Percentiles rank a stretch among this genome's conserved stretches.
Evolutionary conservation across 1,284 basidiomycete genomes (phyloP).

Genomic region (Cryptococcus maquisensis): DNA sequence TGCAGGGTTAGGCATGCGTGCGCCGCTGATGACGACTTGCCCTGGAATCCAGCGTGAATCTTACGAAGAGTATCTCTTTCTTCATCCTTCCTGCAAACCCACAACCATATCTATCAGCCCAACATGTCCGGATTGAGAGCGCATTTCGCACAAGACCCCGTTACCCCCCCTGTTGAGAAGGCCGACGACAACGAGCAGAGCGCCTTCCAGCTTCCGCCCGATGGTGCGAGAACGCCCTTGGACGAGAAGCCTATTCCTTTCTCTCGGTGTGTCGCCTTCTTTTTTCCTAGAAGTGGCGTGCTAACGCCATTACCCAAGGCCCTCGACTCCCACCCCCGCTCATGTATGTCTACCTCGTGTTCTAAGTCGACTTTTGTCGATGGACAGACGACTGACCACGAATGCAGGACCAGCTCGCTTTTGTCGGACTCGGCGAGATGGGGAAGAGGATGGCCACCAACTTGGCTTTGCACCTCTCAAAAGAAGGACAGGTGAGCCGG

Average conservation of each 20-base stretch:
- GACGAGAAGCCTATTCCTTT: conserved; percentile 38
- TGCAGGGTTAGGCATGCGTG: too few species aligned
- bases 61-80: not conserved
- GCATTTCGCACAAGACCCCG: conserved; percentile 19
- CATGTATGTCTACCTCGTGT: conserved; percentile 23
- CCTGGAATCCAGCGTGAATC: not conserved
- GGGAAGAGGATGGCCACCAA: conserved; percentile 47
- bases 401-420: conserved; percentile 42
- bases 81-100: not conserved
- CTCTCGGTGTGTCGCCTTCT: conserved; percentile 28
- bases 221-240: conserved; percentile 3
- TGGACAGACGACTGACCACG: not conserved
- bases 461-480: conserved; percentile 33
- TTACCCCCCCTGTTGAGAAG: conserved; percentile 25
- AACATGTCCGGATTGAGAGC: conserved; percentile 25
- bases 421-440: conserved; percentile 49
- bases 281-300: not conserved
- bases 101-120: not conserved
- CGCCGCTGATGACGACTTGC: not conserved
- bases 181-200: conserved; percentile 2
- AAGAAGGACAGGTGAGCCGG: conserved; percentile 10
- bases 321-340: conserved; percentile 34
- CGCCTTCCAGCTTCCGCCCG: not conserved
- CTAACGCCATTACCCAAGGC: conserved; percentile 17
- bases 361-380: too few species aligned